Base-by-base conservation (phyloP, 2,329 filamentous ascomycete genomes). In the Tolypocladium pustulatum region DNA sequence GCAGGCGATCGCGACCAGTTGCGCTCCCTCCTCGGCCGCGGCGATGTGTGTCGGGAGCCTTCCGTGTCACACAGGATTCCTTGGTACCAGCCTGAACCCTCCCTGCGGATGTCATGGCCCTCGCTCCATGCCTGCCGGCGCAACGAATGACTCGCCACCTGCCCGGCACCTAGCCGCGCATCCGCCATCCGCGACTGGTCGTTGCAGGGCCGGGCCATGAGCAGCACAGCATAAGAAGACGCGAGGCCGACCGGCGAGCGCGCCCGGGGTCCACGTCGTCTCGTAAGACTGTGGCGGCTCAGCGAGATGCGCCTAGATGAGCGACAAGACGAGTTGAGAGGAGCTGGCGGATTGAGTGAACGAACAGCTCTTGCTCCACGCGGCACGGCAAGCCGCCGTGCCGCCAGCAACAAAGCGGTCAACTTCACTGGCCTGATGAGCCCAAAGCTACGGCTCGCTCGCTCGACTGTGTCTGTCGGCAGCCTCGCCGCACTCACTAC, bases 81-180 rank as follows among this genome's bases (percentile, higher is more conserved):
- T 34, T 25, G 55, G 55, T 36, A 27, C 9, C 55, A 25, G 55
- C 41, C 22, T 17, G 43, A 49, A 22, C 43, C 43, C 43, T 43
- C n/a, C n/a, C 40, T 55, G 52, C 43, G n/a, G n/a, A 20, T 37
- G 37, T 54, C 37, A 55, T 43, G 38, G 51, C 56, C 49, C 36
- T 46, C 41, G 54, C 46, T 49, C 40, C 25, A 46, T 57, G 53
- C 17, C 38, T 58, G 46, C 49, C 36, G 12, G 54, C 27, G 20
- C 37, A 37, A 20, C 52, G 32, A 56, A 46, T 61, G 55, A 59
- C 55, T 58, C 55, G 59, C 52, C n/a, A 41, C 53, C 22, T 15
- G 52, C 40, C 46, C 22, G 40, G 54, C 38, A 56, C 55, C 40
- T 25, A 9, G 22, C n/a, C 40, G 41, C n/a, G 15, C 27, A 52